These are phyloP conservation scores for Puccinia triticina DNA, from an alignment of 1,284 basidiomycete species.

Conservation along the genomic window DNA sequence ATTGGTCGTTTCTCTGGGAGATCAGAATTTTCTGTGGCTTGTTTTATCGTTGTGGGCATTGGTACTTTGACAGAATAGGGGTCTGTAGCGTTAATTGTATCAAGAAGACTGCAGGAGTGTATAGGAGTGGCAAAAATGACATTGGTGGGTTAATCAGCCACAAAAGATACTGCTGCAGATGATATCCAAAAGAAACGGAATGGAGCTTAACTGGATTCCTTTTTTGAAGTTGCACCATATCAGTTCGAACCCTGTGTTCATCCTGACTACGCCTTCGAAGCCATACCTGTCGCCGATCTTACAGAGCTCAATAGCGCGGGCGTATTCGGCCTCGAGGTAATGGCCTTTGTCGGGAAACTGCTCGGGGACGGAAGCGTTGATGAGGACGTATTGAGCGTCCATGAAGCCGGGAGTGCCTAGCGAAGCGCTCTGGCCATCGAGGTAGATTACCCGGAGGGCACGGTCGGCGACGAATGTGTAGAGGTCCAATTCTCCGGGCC, in stretches of 20 bases:
- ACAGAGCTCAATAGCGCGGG: conserved; percentile 51
- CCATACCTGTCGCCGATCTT: conserved; percentile 29
- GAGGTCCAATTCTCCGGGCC: conserved; percentile 52
- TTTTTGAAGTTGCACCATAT: conserved; percentile 53
- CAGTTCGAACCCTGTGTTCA: conserved; percentile 54
- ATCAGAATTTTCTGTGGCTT: neutral
- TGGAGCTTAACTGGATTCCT: conserved; percentile 58
- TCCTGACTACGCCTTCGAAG: conserved; percentile 54
- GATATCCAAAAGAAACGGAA: conserved; percentile 58
- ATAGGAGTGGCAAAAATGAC: neutral
- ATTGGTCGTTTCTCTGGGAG: neutral
- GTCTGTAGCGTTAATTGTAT: conserved; percentile 11
- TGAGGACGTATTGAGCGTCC: conserved; percentile 64
- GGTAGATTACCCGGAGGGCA: conserved; percentile 63
- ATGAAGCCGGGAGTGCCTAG: conserved; percentile 61
- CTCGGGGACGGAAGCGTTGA: conserved; percentile 58
- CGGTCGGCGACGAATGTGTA: conserved; percentile 62
- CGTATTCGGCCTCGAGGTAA: conserved; percentile 24
- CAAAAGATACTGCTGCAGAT: conserved; percentile 65
- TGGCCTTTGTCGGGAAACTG: neutral
- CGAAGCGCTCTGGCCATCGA: conserved; percentile 63
- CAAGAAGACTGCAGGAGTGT: conserved; percentile 1
- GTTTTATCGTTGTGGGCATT: neutral
- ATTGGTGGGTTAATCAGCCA: neutral
- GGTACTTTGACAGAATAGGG: neutral